Evolutionary conservation across 2,329 filamentous ascomycete genomes (phyloP), one percentile per base, ranked within the genome.

Genomic region (Exophiala oligosperma): DNA sequence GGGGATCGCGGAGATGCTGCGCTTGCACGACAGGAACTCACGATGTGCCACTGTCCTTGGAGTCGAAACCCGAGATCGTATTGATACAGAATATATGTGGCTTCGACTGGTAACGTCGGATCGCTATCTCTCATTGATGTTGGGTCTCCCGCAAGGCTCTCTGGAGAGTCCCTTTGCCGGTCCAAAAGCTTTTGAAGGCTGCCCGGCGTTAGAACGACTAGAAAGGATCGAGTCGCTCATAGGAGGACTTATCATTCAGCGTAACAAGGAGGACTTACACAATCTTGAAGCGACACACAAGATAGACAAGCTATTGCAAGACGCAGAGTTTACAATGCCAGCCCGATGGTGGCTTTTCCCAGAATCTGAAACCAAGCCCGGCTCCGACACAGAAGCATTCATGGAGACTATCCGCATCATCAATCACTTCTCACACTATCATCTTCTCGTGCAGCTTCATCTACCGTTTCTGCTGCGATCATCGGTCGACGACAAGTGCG

Each of bases 391-490:
- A 79, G 61, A 69, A 2, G 54, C 71, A 1, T 63, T 74, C 14
- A 8, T 59, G 3, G 69, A 76, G 46, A 72, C 71, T 38, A 59
- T 68, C 3, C 71, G 72, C 7, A 63, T 79, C 7, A 77, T 80
- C 66, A 67, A 78, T 7, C 82, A 84, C 57, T 73, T 84, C 48
- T 73, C 77, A 2, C 80, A 84, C 60, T 77, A 79, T 63, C 76
- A 78, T 35, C 72, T 84, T 2, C 69, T 83, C 6, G 75, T 81
- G 37, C 73, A 81, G 7, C 73, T 84, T 0, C 82, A 85, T 58
- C 73, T 84, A 1, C 83, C 82, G 0, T 84, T 80, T 58, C 78
- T 84, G 69, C 73, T 84, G 11, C 75, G 73, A 28, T 56, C 70
- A 6, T 66, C 69, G 1, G 52, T 54, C 2, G 68, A 71, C 17